A percentile compares a stretch with the other conserved stretches of the same genome.
Conservation (phyloP, 1,284 basidiomycete species). For the Cutaneotrichosporon cutaneum region DNA sequence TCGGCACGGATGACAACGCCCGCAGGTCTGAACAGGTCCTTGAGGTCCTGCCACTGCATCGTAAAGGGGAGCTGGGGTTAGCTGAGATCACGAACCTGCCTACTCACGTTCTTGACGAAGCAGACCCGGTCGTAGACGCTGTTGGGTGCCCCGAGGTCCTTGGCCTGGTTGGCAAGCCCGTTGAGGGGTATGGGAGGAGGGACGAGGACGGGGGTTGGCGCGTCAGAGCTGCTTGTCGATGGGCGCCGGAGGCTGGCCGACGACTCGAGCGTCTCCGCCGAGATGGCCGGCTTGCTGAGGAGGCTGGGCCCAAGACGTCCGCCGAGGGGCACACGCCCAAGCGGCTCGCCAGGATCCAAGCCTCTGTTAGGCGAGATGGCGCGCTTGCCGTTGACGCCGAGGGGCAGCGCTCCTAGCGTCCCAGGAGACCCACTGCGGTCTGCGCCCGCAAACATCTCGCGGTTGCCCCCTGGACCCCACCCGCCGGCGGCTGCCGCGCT, state of each 20-base stretch:
- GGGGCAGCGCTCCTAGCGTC: not conserved
- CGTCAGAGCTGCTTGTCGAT: constrained; percentile 1
- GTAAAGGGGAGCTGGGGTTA: constrained; percentile 79
- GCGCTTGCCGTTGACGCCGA: constrained; percentile 7
- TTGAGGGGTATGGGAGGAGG: constrained; percentile 31
- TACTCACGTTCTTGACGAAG: constrained; percentile 63
- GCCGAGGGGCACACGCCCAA: not conserved
- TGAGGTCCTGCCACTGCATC: constrained; percentile 96
- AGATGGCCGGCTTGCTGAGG: constrained; percentile 5
- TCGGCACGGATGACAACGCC: constrained; percentile 85
- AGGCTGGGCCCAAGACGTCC: constrained; percentile 2
- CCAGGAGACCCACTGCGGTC: constrained; percentile 3
- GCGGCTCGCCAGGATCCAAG: not conserved
- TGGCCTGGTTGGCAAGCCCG: constrained; percentile 38
- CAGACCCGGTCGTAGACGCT: constrained; percentile 58
- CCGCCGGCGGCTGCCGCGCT: not conserved
- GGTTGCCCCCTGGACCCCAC: not conserved
- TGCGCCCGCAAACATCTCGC: not conserved
- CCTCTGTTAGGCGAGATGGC: constrained; percentile 3
- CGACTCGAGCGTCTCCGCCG: constrained; percentile 5
- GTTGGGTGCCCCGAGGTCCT: constrained; percentile 40
- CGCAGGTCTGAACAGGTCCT: constrained; percentile 84
- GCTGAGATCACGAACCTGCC: not conserved
- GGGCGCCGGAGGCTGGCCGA: not conserved
- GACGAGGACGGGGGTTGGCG: constrained; percentile 5